Conservation (phyloP, 73 alveolate species). For the Paramecium pentaurelia region DNA sequence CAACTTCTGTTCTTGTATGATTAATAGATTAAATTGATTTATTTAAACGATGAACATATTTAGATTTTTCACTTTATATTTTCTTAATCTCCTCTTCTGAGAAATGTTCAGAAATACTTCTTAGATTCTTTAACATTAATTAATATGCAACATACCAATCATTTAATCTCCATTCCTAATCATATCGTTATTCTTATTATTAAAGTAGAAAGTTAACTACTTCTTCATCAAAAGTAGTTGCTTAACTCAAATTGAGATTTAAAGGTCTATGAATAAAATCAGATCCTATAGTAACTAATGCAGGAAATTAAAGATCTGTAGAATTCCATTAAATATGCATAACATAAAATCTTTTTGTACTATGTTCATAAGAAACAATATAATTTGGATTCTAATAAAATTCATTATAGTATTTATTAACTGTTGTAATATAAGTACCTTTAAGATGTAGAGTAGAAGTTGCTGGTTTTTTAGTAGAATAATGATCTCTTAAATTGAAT, state of each 20-base stretch:
- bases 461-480: neutral
- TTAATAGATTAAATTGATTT: neutral
- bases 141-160: neutral
- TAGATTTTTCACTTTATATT: neutral
- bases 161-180: neutral
- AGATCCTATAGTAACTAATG: constrained; percentile 33
- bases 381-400: constrained; percentile 34
- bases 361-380: constrained; percentile 37
- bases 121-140: neutral
- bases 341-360: constrained; percentile 6
- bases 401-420: neutral
- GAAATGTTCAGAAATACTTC: neutral
- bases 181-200: neutral
- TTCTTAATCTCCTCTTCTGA: constrained; percentile 33
- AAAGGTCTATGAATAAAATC: neutral
- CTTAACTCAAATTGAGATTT: neutral
- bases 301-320: constrained; percentile 30
- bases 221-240: neutral
- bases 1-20: neutral
- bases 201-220: neutral
- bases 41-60: constrained; percentile 21
- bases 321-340: constrained; percentile 31
- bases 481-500: neutral
- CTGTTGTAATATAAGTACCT: constrained; percentile 42
- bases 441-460: neutral